Evolutionary conservation across 1,284 basidiomycete species (phyloP).

Genomic region (Fomes fomentarius): DNA sequence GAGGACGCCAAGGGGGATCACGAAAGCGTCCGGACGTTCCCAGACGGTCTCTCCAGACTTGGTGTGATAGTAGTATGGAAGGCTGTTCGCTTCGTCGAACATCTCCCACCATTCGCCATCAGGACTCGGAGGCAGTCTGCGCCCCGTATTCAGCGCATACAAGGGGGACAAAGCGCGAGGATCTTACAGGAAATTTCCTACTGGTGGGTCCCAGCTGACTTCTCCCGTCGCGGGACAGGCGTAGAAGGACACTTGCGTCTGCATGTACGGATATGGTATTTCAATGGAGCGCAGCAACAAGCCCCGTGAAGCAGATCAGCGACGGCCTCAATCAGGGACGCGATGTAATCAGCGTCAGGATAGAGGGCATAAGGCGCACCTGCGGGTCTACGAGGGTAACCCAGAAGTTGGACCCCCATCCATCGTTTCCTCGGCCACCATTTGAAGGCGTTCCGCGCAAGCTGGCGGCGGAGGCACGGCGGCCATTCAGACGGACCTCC

Average conservation of each 20-base stretch:
- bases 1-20: slow-evolving; percentile 88
- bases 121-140: slow-evolving; percentile 78
- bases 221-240: slow-evolving; percentile 92
- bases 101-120: slow-evolving; percentile 98
- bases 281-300: slow-evolving; percentile 13
- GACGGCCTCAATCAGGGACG: slow-evolving; percentile 12
- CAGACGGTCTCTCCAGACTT: slow-evolving; percentile 87
- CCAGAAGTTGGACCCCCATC: slow-evolving; percentile 88
- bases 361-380: slow-evolving; percentile 41
- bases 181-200: slow-evolving; percentile 86
- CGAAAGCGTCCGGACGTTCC: slow-evolving; percentile 84
- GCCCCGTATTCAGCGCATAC: slow-evolving; percentile 3
- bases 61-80: slow-evolving; percentile 94
- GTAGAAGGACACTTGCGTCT: slow-evolving; percentile 86
- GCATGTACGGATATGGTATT: slow-evolving; percentile 11
- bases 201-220: slow-evolving; percentile 90
- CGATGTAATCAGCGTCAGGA: slow-evolving; percentile 13
- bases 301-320: slow-evolving; percentile 9
- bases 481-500: slow-evolving; percentile 27
- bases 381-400: slow-evolving; percentile 83
- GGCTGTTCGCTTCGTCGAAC: slow-evolving; percentile 75
- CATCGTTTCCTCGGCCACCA: slow-evolving; percentile 25
- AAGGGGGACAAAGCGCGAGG: slow-evolving; percentile 17
- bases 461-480: slow-evolving; percentile 26
- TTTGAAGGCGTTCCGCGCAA: slow-evolving; percentile 15